phyloP scores from a whole-genome alignment of 164 flowering plant genomes.

The Taxillus chinensis region DNA sequence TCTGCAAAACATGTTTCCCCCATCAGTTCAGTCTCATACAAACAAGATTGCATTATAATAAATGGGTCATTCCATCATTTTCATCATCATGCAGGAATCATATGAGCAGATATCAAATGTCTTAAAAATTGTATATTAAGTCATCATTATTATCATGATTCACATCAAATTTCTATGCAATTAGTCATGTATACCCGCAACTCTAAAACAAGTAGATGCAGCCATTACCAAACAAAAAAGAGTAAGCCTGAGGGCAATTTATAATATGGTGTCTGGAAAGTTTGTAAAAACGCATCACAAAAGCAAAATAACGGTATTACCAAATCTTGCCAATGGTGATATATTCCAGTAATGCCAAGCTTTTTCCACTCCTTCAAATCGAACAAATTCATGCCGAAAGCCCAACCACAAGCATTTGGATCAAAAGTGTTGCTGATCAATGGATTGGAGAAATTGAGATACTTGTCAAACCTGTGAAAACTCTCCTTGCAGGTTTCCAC shows the following conservation, averaged over 20 bases:
- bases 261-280: too few relatives aligned
- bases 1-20: slow-evolving; percentile 35
- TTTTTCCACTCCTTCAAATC: slow-evolving; percentile 86
- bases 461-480: slow-evolving; percentile 90
- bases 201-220: too few relatives aligned
- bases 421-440: slow-evolving; percentile 62
- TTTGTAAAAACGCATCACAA: neutral
- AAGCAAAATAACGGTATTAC: slow-evolving; percentile 20
- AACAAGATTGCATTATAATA: neutral
- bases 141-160: too few relatives aligned
- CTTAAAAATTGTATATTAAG: too few relatives aligned
- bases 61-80: too few relatives aligned
- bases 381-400: slow-evolving; percentile 94
- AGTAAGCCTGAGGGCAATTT: too few relatives aligned
- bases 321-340: slow-evolving; percentile 89
- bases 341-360: slow-evolving; percentile 78
- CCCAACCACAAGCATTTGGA: slow-evolving; percentile 98
- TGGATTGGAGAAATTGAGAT: slow-evolving; percentile 90
- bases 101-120: too few relatives aligned
- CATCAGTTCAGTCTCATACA: neutral
- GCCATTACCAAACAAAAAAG: too few relatives aligned
- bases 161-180: too few relatives aligned
- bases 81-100: too few relatives aligned
- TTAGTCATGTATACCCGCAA: too few relatives aligned
- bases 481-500: slow-evolving; percentile 97